phyloP scores from a whole-genome alignment of 129 eudicot genomes.

The Sambucus nigra region DNA sequence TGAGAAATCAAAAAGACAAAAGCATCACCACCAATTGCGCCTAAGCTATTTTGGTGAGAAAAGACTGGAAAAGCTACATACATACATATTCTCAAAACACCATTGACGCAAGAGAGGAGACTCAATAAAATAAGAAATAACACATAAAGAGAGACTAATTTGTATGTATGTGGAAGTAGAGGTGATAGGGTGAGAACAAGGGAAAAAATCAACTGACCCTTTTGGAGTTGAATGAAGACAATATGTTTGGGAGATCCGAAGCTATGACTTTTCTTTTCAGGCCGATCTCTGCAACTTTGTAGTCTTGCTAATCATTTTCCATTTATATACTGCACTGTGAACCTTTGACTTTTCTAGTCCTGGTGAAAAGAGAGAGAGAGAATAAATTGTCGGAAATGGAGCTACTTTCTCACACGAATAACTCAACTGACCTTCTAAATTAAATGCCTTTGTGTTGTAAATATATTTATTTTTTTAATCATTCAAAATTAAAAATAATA shows the following conservation, averaged over 20 bases:
- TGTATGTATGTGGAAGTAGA: background rate
- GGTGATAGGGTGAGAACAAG: background rate
- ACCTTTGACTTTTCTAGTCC: slow-evolving; percentile 22
- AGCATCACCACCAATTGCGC: background rate
- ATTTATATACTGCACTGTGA: slow-evolving; percentile 5
- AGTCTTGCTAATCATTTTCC: slow-evolving; percentile 7
- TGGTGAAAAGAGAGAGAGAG: slow-evolving; percentile 9
- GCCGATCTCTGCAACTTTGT: slow-evolving; percentile 13
- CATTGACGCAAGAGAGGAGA: too few relatives aligned
- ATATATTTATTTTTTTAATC: too few relatives aligned
- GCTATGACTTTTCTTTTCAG: slow-evolving; percentile 15
- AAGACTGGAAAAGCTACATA: slow-evolving; percentile 6
- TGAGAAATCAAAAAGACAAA: slow-evolving; percentile 8
- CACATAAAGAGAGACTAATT: too few relatives aligned
- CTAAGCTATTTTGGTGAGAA: too few relatives aligned
- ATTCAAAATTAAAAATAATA: too few relatives aligned
- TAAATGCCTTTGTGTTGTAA: background rate
- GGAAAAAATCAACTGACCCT: slow-evolving; percentile 35
- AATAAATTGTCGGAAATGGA: background rate
- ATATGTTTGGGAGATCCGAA: slow-evolving; percentile 12
- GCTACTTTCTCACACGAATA: background rate
- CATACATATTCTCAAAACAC: slow-evolving; percentile 3
- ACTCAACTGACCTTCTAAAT: background rate
- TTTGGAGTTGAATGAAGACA: slow-evolving; percentile 10
- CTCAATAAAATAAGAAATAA: background rate